A percentile compares a stretch with the other conserved stretches of the same genome.
Conservation (phyloP, 1,284 basidiomycete species). For the Hymenochaete sp. region DNA sequence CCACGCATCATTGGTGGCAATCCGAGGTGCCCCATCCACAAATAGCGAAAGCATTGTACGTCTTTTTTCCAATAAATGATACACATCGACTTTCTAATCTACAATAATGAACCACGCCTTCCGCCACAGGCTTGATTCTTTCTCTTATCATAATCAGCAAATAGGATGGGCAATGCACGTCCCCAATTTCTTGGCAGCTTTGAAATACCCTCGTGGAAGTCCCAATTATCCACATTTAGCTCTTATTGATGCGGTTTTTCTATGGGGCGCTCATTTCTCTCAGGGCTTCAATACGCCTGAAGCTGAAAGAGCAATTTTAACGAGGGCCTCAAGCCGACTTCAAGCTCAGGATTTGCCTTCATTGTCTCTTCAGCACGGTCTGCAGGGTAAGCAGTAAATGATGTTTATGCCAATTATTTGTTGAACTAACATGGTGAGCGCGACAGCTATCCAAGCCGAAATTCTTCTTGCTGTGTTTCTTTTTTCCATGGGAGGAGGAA, state of each 20-base stretch:
- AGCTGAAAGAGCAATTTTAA: slow-evolving; percentile 4
- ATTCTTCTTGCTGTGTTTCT: slow-evolving; percentile 13
- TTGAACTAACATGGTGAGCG: too few relatives aligned
- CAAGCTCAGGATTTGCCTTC: slow-evolving; percentile 8
- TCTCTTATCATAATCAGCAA: slow-evolving; percentile 9
- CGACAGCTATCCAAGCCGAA: slow-evolving; percentile 15
- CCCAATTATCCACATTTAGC: slow-evolving; percentile 8
- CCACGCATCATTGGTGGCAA: slow-evolving; percentile 12
- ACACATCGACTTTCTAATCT: not conserved
- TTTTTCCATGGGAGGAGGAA: slow-evolving; percentile 9
- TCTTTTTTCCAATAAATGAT: not conserved
- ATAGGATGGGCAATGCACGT: slow-evolving; percentile 4
- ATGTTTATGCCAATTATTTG: too few relatives aligned
- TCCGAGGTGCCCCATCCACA: slow-evolving; percentile 7
- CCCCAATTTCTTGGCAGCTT: not conserved
- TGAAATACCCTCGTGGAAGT: not conserved
- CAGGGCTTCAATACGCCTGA: slow-evolving; percentile 1
- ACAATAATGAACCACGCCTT: not conserved
- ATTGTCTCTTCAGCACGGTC: slow-evolving; percentile 1
- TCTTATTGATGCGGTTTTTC: slow-evolving; percentile 13
- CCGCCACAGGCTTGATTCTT: slow-evolving; percentile 3
- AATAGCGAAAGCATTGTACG: slow-evolving; percentile 9
- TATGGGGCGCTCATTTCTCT: slow-evolving; percentile 15
- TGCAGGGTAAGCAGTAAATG: too few relatives aligned
- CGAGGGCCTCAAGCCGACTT: not conserved